Percentiles rank a stretch among this genome's conserved stretches.
These are phyloP conservation scores for Leccinum subrobustum DNA, from an alignment of 1,284 basidiomycete species.

Conservation along the genomic window DNA sequence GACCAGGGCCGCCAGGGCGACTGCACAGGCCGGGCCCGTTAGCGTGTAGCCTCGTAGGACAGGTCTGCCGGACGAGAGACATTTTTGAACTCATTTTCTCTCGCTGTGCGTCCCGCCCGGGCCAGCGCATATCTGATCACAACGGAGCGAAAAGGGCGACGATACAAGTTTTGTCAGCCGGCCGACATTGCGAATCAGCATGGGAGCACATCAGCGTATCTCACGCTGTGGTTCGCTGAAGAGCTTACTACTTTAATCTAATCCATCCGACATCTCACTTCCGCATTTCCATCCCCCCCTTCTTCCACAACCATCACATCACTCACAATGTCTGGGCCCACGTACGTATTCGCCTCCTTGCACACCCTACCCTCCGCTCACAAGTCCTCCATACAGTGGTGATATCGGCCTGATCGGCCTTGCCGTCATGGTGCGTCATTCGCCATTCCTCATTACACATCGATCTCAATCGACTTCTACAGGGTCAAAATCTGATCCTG, in stretches of 20 bases:
- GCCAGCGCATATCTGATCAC: neutral
- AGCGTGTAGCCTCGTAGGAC: conserved; percentile 10
- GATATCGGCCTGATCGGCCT: conserved; percentile 94
- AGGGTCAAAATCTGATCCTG: conserved; percentile 96
- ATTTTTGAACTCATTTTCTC: conserved; percentile 14
- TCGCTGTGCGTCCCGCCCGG: neutral
- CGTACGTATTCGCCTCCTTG: conserved; percentile 34
- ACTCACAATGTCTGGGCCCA: conserved; percentile 43
- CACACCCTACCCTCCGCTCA: neutral
- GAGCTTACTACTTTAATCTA: conserved; percentile 21
- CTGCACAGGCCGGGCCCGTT: neutral
- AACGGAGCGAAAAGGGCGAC: neutral
- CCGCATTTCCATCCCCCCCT: conserved; percentile 5
- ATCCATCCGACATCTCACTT: conserved; percentile 18
- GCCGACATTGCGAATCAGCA: conserved; percentile 9
- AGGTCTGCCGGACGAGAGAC: neutral
- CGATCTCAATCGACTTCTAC: conserved; percentile 13
- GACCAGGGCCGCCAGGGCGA: neutral
- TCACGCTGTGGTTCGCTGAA: conserved; percentile 19
- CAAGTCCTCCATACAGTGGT: conserved; percentile 50
- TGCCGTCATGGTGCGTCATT: conserved; percentile 84
- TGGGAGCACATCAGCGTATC: conserved; percentile 19
- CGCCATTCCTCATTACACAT: conserved; percentile 13
- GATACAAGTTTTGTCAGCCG: conserved; percentile 12
- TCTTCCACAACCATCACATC: conserved; percentile 30